Base-by-base conservation (phyloP, 371 early-diverging fungal genomes). In the Actinomucor elegans region DNA sequence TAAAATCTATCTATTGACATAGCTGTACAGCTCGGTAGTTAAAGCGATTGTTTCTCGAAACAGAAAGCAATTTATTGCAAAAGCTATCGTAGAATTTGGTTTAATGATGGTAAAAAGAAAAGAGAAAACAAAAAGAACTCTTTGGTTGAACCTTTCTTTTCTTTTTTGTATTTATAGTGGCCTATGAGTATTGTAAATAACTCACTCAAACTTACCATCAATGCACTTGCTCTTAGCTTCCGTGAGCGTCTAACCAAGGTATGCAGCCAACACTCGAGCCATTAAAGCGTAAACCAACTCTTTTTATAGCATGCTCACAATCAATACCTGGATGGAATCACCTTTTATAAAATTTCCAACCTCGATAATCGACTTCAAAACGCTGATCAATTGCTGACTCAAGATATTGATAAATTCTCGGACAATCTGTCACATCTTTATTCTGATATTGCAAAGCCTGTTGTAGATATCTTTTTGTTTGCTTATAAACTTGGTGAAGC, bases 351-450 rank as follows among this genome's bases (percentile, higher is more conserved):
- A 66, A 73, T 92, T 24, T 78, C 90, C 43, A 88, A 91, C 54
- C 66, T 93, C 17, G 94, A 89, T 57, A 79, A 82, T 33, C 78
- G 93, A 52, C 81, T 92, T 48, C 83, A 89, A 48, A 92, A 93
- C 54, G 85, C 88, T 3, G 94, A 93, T 74, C 94, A 93, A 64
- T 71, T 91, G 10, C 61, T 93, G 49, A 92, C 94, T 1, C 90
- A 93, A 69, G 93, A 93, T 59, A 89, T 93, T 59, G 93, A 91
- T 65, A 90, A 92, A 61, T 92, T 93, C 54, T 79, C 89, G 27
- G 86, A 81, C 34, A 89, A 83, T 63, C 72, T 87, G 44, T 85
- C 85, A 31, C 83, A 87, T 52, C 64, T 93, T 45, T 87, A 91
- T 64, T 87, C 91, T 6, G 91, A 90, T 61, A 85, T 91, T 47